Percentiles rank a stretch among this genome's conserved stretches.
phyloP scores from a whole-genome alignment of 2,329 filamentous ascomycete genomes.

The Coniochaeta prunicola region DNA sequence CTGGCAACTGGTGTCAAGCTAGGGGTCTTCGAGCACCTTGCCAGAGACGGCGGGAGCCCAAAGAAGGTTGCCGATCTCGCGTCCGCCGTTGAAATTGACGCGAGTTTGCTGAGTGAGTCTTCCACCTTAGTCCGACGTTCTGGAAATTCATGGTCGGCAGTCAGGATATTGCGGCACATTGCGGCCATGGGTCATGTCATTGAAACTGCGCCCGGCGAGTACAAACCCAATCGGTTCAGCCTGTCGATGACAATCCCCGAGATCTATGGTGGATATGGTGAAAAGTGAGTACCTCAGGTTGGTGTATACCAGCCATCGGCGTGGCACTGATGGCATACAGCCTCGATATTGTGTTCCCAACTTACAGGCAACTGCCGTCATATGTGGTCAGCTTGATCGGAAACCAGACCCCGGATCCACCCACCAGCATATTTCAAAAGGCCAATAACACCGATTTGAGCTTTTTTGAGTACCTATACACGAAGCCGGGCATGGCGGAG shows the following conservation, averaged over 20 bases:
- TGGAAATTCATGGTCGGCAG: background rate
- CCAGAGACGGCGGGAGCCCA: background rate
- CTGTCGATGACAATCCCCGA: conserved; percentile 26
- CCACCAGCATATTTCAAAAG: conserved; percentile 8
- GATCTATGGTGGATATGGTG: conserved; percentile 18
- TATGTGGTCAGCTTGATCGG: background rate
- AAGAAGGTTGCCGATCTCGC: background rate
- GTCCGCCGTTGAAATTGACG: background rate
- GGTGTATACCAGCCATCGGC: background rate
- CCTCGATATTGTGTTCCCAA: background rate
- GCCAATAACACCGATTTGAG: conserved; percentile 24
- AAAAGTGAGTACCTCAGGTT: background rate
- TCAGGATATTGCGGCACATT: conserved; percentile 28
- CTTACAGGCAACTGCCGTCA: background rate
- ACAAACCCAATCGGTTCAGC: conserved; percentile 29
- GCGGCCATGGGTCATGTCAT: conserved; percentile 30
- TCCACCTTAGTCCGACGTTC: background rate
- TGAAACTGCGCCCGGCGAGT: conserved; percentile 26
- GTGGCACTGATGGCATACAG: background rate
- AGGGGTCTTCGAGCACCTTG: background rate
- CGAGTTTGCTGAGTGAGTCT: background rate
- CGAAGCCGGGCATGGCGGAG: background rate
- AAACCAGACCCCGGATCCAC: background rate
- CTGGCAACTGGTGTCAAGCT: background rate
- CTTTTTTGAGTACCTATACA: conserved; percentile 24